Percentiles rank a stretch among this genome's conserved stretches.
Evolutionary conservation across 345 rosid species (phyloP).

Genomic region (Citrus australasica): DNA sequence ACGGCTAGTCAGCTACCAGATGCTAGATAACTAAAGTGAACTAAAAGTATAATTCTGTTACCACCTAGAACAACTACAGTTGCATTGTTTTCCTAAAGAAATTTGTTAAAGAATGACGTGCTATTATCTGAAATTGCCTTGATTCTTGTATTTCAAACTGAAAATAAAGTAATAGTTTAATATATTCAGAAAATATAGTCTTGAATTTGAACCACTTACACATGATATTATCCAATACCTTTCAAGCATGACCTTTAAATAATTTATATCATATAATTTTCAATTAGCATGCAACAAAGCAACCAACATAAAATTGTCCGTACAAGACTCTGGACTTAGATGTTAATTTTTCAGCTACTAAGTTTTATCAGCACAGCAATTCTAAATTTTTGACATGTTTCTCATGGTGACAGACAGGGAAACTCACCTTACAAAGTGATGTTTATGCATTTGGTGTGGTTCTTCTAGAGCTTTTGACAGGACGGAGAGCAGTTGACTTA

Average conservation of each 20-base stretch:
- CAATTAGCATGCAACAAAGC: not conserved
- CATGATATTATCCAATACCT: not conserved
- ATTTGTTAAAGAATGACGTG: not conserved
- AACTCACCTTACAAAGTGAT: conserved; percentile 92
- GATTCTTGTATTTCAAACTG: not conserved
- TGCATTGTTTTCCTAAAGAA: not conserved
- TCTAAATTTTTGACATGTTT: conserved; percentile 1
- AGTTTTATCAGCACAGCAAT: conserved; percentile 3
- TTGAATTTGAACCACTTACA: not conserved
- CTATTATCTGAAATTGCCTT: not conserved
- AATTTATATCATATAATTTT: not conserved
- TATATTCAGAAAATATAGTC: not conserved
- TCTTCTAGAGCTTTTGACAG: conserved; percentile 89
- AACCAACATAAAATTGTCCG: not conserved
- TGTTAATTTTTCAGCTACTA: not conserved
- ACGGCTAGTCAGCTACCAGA: not conserved
- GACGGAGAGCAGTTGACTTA: conserved; percentile 91
- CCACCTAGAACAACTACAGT: not conserved
- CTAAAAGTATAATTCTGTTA: not conserved
- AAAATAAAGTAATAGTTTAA: not conserved
- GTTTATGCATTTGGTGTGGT: conserved; percentile 98
- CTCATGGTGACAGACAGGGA: conserved; percentile 67
- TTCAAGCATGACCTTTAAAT: not conserved
- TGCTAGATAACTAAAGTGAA: not conserved
- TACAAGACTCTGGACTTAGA: not conserved